These are phyloP conservation scores for Syzygium aromaticum DNA, from an alignment of 345 rosid species.

Conservation along the genomic window DNA sequence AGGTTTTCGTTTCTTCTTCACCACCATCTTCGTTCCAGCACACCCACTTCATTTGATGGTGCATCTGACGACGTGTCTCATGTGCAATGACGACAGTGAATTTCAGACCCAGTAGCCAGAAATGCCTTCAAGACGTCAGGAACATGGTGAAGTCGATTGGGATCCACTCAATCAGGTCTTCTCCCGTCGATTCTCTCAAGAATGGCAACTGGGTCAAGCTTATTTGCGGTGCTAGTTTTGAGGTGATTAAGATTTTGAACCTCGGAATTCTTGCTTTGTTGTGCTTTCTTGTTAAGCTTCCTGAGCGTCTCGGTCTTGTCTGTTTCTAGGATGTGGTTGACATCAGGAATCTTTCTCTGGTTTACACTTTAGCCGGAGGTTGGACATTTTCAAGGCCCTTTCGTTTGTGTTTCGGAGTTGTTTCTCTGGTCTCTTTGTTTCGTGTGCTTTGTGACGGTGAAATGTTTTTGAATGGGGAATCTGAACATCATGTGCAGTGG, in stretches of 20 bases:
- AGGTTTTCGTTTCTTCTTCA: constrained; percentile 7
- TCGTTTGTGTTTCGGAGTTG: neutral
- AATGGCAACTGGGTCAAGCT: constrained; percentile 64
- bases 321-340: constrained; percentile 42
- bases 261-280: neutral
- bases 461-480: neutral
- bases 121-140: constrained; percentile 18
- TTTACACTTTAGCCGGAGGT: constrained; percentile 66
- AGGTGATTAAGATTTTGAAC: constrained; percentile 17
- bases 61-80: neutral
- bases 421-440: neutral
- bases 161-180: constrained; percentile 22
- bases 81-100: constrained; percentile 10
- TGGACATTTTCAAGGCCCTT: neutral
- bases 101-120: constrained; percentile 2
- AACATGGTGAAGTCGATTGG: constrained; percentile 18
- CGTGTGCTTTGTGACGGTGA: neutral
- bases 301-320: neutral
- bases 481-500: constrained; percentile 22
- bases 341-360: constrained; percentile 52
- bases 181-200: constrained; percentile 40
- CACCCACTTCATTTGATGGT: neutral
- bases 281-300: neutral
- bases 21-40: neutral
- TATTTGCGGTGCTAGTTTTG: constrained; percentile 62